phyloP scores from a whole-genome alignment of 2,329 filamentous ascomycete genomes.

The Teratosphaeria destructans region DNA sequence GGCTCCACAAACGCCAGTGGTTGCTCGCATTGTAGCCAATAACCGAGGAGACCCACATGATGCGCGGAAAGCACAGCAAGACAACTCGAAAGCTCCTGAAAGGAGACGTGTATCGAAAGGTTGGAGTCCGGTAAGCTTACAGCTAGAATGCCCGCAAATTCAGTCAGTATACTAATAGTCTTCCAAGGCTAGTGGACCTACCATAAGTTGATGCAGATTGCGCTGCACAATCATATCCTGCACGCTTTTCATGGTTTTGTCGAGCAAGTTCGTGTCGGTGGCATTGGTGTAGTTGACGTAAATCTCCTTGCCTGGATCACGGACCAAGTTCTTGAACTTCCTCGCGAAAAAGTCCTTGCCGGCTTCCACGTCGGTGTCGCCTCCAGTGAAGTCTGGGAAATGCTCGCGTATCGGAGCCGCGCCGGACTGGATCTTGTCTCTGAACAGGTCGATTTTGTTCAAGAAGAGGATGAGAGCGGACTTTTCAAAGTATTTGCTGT shows the following conservation, averaged over 20 bases:
- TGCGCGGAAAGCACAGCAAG: not conserved
- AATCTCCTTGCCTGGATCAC: slow-evolving; percentile 40
- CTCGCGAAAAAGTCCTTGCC: slow-evolving; percentile 41
- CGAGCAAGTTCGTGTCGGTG: slow-evolving; percentile 40
- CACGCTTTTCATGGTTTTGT: slow-evolving; percentile 43
- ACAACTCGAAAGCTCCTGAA: not conserved
- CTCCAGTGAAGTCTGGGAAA: slow-evolving; percentile 40
- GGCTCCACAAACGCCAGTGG: not conserved
- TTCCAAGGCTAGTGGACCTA: not conserved
- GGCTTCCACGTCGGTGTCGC: slow-evolving; percentile 35
- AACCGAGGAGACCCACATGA: not conserved
- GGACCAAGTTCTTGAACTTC: slow-evolving; percentile 41
- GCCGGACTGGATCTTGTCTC: slow-evolving; percentile 38
- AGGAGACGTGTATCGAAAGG: not conserved
- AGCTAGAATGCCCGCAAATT: not conserved
- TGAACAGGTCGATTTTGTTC: slow-evolving; percentile 45
- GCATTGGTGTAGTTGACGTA: slow-evolving; percentile 45
- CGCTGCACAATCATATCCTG: slow-evolving; percentile 46
- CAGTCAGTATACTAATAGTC: not conserved
- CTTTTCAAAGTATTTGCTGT: slow-evolving; percentile 43
- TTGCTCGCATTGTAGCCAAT: not conserved
- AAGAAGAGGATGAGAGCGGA: slow-evolving; percentile 43
- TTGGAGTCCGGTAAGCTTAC: not conserved
- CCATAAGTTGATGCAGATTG: slow-evolving; percentile 41
- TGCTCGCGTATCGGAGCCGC: slow-evolving; percentile 38